Base-by-base conservation (phyloP, 257 asterid species). In the Buddleja alternifolia region DNA sequence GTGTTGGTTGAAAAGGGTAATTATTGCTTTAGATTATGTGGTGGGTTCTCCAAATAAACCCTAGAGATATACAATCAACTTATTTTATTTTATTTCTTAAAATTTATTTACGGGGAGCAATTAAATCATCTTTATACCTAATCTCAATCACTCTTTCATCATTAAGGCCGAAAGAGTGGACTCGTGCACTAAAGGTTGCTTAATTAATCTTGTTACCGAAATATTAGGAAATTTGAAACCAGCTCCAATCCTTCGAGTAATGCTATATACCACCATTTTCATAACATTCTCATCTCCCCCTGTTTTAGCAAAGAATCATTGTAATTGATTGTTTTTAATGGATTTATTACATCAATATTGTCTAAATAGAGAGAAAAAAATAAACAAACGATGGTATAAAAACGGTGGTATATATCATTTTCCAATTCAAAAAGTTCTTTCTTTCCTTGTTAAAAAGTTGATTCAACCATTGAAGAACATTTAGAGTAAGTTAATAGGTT, bases 41-140 rank as follows among this genome's bases (percentile, higher is more conserved):
- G 76, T 73, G 76, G 76, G 63, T 66, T 54, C 77, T 61, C 69
- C 69, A 66, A 79, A 66, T 70, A 71, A 71, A 74, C 55, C 77
- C 73, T 23, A 47, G 75, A 71, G 69, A 69, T 47, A 29, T 64
- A 44, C 44, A 53, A 66, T 60, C 75, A 66, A 66, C 53, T 32
- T 51, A 52, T 57, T 21, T 8, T 14, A 20, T 29, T 48, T 15
- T 4, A 10, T 52, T 37, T 47, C n/a, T n/a, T n/a, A n/a, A n/a
- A n/a, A n/a, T 23, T 42, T 11, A 7, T 15, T 20, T 2, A 20
- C n/a, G n/a, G n/a, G 8, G 14, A 17, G 21, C 36, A n/a, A 42
- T 63, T 37, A 73, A 52, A 24, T 62, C 17, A 23, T 46, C 66
- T 74, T 72, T 73, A 62, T 66, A 76, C 80, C 75, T 73, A 80